Conservation (phyloP, 225 moss, liverwort and hornwort genomes). For the Anthoceros angustus region DNA sequence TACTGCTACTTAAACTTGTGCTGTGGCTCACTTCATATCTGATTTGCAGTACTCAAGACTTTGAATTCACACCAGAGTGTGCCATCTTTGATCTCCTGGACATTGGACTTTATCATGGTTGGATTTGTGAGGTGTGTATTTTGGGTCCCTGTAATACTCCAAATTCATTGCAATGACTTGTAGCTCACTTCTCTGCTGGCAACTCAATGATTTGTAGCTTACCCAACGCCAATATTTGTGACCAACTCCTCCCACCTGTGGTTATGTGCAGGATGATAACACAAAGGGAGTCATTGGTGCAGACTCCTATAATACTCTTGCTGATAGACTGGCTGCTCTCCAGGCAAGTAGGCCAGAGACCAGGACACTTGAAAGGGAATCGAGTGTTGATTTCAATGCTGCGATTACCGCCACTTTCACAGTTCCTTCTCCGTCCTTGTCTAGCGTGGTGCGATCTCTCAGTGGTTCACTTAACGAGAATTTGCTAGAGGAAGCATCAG, state of each 20-base stretch:
- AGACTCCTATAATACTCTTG: slow-evolving; percentile 81
- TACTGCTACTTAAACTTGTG: neutral
- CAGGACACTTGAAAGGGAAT: slow-evolving; percentile 32
- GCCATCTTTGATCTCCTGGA: slow-evolving; percentile 95
- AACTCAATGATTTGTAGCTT: neutral
- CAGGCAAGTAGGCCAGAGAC: slow-evolving; percentile 39
- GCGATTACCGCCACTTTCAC: slow-evolving; percentile 79
- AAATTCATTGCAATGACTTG: neutral
- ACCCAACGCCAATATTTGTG: neutral
- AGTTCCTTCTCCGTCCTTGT: slow-evolving; percentile 58
- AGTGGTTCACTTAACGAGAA: slow-evolving; percentile 47
- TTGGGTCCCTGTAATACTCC: neutral
- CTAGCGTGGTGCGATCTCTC: slow-evolving; percentile 35
- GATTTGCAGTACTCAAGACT: slow-evolving; percentile 84
- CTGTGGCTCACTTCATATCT: slow-evolving; percentile 8
- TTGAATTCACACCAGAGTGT: slow-evolving; percentile 94
- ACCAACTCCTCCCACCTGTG: neutral
- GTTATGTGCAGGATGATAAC: slow-evolving; percentile 49
- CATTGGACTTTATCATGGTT: slow-evolving; percentile 95
- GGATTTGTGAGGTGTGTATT: slow-evolving; percentile 99
- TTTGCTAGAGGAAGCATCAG: slow-evolving; percentile 38
- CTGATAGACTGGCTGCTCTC: slow-evolving; percentile 74
- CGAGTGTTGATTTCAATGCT: slow-evolving; percentile 77
- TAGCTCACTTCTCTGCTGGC: neutral
- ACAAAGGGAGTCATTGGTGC: slow-evolving; percentile 65